Percentiles rank a stretch among this genome's conserved stretches.
phyloP scores from a whole-genome alignment of 192 early-diverging fungal species.

The Podila verticillata region DNA sequence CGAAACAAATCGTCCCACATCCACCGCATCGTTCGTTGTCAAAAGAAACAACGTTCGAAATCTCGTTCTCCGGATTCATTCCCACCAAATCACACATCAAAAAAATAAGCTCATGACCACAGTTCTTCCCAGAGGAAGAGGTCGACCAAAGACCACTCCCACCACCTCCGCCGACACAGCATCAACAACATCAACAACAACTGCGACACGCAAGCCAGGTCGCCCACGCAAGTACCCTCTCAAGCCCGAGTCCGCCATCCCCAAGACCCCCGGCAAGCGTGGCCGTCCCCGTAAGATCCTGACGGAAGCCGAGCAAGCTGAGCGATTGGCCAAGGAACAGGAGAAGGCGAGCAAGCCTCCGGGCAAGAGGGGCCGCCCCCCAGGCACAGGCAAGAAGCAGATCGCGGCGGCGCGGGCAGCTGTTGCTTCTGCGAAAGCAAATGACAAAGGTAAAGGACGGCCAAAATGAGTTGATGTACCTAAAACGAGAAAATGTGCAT shows the following conservation, averaged over 20 bases:
- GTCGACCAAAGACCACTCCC: conserved; percentile 1
- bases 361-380: conserved; percentile 28
- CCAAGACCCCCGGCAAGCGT: background rate
- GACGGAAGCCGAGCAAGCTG: background rate
- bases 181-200: background rate
- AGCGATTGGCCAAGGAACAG: conserved; percentile 1
- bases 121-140: background rate
- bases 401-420: background rate
- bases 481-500: no score
- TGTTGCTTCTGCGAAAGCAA: background rate
- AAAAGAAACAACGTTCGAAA: background rate
- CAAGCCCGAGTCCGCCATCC: background rate
- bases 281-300: conserved; percentile 1
- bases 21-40: background rate
- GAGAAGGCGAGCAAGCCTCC: background rate
- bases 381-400: conserved; percentile 23
- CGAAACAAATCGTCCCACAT: background rate
- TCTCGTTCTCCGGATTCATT: background rate
- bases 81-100: background rate
- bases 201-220: background rate
- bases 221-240: background rate
- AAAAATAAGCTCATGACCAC: background rate
- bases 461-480: background rate
- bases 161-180: background rate
- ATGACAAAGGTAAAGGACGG: background rate